phyloP scores from a whole-genome alignment of 2,329 filamentous ascomycete genomes.

The Aspergillus fumigatus region DNA sequence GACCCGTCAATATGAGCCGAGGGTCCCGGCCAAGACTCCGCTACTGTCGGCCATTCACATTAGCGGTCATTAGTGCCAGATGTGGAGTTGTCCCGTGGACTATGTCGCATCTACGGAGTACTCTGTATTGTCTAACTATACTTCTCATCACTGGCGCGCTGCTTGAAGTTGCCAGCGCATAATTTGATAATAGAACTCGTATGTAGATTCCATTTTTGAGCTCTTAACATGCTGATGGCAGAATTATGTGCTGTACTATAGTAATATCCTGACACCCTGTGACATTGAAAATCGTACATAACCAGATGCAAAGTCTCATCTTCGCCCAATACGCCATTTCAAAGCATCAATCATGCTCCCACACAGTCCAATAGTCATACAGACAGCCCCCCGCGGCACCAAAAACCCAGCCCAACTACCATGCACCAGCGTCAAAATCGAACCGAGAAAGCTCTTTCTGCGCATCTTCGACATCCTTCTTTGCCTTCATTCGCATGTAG shows the following conservation, averaged over 20 bases:
- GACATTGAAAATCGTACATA: not conserved
- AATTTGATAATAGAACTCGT: not conserved
- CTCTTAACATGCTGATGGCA: not conserved
- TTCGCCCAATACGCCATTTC: constrained; percentile 10
- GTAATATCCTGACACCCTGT: not conserved
- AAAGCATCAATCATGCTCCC: not conserved
- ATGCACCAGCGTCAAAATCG: constrained; percentile 75
- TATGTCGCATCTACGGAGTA: not conserved
- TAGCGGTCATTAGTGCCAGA: not conserved
- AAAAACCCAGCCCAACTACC: constrained; percentile 35
- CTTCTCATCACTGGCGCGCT: not conserved
- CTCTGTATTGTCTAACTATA: no score
- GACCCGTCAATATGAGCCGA: not conserved
- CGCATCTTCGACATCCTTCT: constrained; percentile 95
- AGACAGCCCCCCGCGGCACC: not conserved
- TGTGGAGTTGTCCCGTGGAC: not conserved
- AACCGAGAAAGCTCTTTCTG: constrained; percentile 87
- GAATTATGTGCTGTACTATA: not conserved
- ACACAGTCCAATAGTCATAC: constrained; percentile 12
- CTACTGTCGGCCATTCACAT: not conserved
- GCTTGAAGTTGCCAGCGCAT: not conserved
- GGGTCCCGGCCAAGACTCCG: constrained; percentile 6
- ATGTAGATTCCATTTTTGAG: not conserved
- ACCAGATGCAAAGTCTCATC: not conserved
- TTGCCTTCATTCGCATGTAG: constrained; percentile 99